Evolutionary conservation across 139 green algal species (phyloP).

Genomic region (Auxenochlorella pyrenoidosa): DNA sequence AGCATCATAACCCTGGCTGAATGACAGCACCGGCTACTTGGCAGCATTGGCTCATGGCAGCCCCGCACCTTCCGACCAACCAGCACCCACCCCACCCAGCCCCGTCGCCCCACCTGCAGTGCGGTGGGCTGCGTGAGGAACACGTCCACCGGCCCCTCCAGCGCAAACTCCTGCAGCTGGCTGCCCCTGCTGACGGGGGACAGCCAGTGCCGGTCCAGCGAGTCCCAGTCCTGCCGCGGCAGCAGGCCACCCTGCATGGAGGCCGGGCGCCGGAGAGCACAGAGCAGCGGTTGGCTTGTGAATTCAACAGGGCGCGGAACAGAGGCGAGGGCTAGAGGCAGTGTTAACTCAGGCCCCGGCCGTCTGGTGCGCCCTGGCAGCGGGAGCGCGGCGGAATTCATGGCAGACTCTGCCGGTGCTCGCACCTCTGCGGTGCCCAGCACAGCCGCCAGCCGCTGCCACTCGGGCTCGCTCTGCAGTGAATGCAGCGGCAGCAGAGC

Average conservation of each 20-base stretch:
- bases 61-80: too few species aligned
- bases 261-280: too few species aligned
- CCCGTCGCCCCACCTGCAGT: slow-evolving; percentile 26
- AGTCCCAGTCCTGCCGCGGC: slow-evolving; percentile 19
- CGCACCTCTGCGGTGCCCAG: slow-evolving; percentile 19
- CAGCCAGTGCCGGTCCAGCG: slow-evolving; percentile 25
- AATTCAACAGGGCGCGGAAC: background rate
- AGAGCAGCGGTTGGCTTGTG: background rate
- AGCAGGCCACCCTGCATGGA: slow-evolving; percentile 32
- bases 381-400: too few species aligned
- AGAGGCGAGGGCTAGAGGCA: background rate
- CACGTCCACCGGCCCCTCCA: slow-evolving; percentile 47
- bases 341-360: too few species aligned
- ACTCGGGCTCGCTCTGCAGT: slow-evolving; percentile 23
- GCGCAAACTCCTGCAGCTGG: slow-evolving; percentile 41
- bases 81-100: too few species aligned
- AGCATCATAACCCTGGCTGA: background rate
- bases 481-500: background rate
- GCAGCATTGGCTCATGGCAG: too few species aligned
- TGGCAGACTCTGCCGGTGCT: too few species aligned
- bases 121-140: slow-evolving; percentile 28
- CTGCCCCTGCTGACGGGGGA: slow-evolving; percentile 17
- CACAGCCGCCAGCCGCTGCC: slow-evolving; percentile 4
- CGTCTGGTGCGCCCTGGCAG: too few species aligned
- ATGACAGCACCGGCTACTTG: too few species aligned